Evolutionary conservation across 2,329 filamentous ascomycete genomes (phyloP).

Genomic region (Diplodia sapinea): DNA sequence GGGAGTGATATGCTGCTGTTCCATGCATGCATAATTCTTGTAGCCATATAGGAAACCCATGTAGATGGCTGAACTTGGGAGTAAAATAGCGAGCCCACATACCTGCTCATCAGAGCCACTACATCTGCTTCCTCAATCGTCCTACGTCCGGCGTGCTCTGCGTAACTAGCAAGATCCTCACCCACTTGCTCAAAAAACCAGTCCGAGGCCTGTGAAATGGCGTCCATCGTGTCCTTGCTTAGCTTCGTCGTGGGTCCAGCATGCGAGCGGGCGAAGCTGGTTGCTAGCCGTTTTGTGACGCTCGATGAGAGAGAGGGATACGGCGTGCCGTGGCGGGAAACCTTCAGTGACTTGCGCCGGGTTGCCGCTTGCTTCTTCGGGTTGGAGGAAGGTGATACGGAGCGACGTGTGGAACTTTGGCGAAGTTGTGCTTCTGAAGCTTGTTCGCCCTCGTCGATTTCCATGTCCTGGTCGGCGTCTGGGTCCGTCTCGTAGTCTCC

Average conservation of each 20-base stretch:
- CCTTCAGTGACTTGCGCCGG: conserved; percentile 57
- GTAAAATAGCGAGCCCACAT: conserved; percentile 45
- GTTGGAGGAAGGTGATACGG: neutral
- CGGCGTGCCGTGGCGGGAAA: conserved; percentile 74
- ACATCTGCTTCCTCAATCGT: conserved; percentile 87
- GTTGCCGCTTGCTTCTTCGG: conserved; percentile 40
- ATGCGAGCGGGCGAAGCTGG: conserved; percentile 71
- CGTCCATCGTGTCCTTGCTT: conserved; percentile 73
- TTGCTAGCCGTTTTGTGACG: conserved; percentile 74
- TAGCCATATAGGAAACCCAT: conserved; percentile 32
- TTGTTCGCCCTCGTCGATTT: conserved; percentile 23
- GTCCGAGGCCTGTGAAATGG: conserved; percentile 80
- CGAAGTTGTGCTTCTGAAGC: conserved; percentile 16
- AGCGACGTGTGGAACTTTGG: conserved; percentile 16
- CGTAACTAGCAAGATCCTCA: conserved; percentile 79
- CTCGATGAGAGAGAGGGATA: conserved; percentile 76
- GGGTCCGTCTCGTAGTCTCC: conserved; percentile 35
- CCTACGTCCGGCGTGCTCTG: conserved; percentile 80
- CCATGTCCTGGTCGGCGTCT: conserved; percentile 24
- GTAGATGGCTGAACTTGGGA: conserved; percentile 26
- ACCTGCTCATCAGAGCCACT: conserved; percentile 82
- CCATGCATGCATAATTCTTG: neutral
- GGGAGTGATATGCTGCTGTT: conserved; percentile 7
- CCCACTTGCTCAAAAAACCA: conserved; percentile 92
- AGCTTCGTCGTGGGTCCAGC: conserved; percentile 71